Evolutionary conservation across 805 yeast species (phyloP).

Genomic region (Yamadazyma takamatsuzukensis): DNA sequence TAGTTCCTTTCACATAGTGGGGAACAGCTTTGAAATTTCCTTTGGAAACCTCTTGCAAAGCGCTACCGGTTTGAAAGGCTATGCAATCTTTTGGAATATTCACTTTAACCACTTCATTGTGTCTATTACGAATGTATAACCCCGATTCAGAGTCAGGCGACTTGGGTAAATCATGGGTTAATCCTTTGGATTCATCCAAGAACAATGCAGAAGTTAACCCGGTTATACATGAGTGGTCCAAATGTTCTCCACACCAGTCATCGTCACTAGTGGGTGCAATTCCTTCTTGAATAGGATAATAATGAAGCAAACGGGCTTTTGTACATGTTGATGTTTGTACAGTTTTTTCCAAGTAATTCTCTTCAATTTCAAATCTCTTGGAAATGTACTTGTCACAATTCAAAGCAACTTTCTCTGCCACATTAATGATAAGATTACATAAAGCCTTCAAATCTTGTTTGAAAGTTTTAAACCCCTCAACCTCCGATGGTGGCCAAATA

Average conservation of each 20-base stretch:
- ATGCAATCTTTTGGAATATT: constrained; percentile 51
- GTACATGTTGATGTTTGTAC: constrained; percentile 50
- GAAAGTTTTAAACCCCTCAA: constrained; percentile 26
- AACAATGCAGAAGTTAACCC: constrained; percentile 56
- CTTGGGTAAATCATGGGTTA: constrained; percentile 18
- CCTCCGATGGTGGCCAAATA: constrained; percentile 44
- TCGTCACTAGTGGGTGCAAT: constrained; percentile 15
- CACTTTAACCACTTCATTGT: constrained; percentile 45
- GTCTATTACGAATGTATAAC: constrained; percentile 46
- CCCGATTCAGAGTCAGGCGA: constrained; percentile 48
- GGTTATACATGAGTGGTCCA: constrained; percentile 58
- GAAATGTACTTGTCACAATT: constrained; percentile 48
- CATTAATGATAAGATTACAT: constrained; percentile 44
- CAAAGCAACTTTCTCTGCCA: constrained; percentile 48
- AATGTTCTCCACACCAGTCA: constrained; percentile 62
- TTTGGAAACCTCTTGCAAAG: constrained; percentile 49
- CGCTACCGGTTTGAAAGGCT: constrained; percentile 61
- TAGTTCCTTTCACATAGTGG: constrained; percentile 50
- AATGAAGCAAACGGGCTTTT: constrained; percentile 56
- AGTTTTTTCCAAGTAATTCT: constrained; percentile 39
- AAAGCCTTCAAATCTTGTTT: constrained; percentile 34
- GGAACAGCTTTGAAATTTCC: constrained; percentile 54
- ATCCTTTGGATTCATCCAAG: constrained; percentile 34
- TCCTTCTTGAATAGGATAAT: constrained; percentile 33
- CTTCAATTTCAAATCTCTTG: constrained; percentile 24